Percentiles rank a stretch among this genome's conserved stretches.
These are phyloP conservation scores for Mycena maculata DNA, from an alignment of 768 basidiomycete genomes.

Conservation along the genomic window DNA sequence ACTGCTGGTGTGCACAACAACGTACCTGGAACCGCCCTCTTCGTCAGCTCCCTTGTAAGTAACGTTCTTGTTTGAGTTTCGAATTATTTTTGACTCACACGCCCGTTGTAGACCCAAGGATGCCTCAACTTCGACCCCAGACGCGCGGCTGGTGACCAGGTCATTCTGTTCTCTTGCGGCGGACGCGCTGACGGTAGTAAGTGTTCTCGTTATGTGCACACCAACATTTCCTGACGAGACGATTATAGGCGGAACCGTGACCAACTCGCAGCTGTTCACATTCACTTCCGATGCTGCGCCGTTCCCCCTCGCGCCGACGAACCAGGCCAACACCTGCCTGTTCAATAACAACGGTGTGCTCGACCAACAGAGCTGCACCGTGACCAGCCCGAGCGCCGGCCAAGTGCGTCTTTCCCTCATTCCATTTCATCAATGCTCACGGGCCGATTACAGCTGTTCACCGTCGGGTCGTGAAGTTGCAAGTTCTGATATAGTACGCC, in stretches of 20 bases:
- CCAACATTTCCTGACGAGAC: neutral
- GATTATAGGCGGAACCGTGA: constrained; percentile 29
- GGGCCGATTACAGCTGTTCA: too few relatives aligned
- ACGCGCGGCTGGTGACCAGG: constrained; percentile 37
- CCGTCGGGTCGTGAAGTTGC: too few relatives aligned
- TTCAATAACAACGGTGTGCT: constrained; percentile 32
- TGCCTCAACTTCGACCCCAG: constrained; percentile 41
- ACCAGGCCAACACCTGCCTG: constrained; percentile 31
- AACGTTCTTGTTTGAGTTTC: neutral
- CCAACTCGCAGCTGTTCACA: constrained; percentile 40
- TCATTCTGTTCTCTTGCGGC: constrained; percentile 41
- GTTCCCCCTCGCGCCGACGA: constrained; percentile 31
- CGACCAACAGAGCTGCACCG: constrained; percentile 31
- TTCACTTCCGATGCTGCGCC: constrained; percentile 19
- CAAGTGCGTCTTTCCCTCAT: constrained; percentile 17
- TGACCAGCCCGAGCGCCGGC: constrained; percentile 18
- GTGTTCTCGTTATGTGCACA: neutral
- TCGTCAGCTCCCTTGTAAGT: constrained; percentile 36
- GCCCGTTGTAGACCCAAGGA: constrained; percentile 29
- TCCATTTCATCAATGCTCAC: too few relatives aligned
- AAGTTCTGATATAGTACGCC: too few relatives aligned
- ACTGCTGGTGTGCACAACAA: constrained; percentile 38
- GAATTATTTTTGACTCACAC: neutral
- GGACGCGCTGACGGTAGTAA: constrained; percentile 39
- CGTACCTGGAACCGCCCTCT: constrained; percentile 32